Conservation (phyloP, 805 yeast species). For the Peterozyma xylosa region DNA sequence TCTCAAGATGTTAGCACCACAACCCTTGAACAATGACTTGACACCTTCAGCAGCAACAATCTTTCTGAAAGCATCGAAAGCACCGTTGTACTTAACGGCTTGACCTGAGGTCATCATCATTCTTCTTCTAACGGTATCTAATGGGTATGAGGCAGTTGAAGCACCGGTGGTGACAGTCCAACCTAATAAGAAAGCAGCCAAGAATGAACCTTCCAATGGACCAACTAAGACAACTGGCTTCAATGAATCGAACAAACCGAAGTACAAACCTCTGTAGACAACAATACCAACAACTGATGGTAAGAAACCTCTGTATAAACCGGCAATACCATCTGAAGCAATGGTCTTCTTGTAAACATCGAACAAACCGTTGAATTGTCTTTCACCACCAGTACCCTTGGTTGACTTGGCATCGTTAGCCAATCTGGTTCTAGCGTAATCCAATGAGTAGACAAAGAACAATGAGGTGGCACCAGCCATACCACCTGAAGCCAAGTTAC, state of each 20-base stretch:
- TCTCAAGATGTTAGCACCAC: slow-evolving; percentile 99
- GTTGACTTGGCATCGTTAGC: slow-evolving; percentile 96
- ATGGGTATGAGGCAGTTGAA: slow-evolving; percentile 97
- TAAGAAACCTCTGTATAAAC: slow-evolving; percentile 98
- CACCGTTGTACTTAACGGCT: slow-evolving; percentile 94
- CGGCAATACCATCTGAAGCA: slow-evolving; percentile 94
- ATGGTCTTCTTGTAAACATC: slow-evolving; percentile 96
- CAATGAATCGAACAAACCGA: slow-evolving; percentile 94
- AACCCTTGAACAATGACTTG: slow-evolving; percentile 92
- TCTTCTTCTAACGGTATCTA: slow-evolving; percentile 99
- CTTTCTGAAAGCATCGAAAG: slow-evolving; percentile 85
- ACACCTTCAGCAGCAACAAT: slow-evolving; percentile 96
- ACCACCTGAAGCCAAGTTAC: slow-evolving; percentile 99
- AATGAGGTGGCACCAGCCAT: slow-evolving; percentile 95
- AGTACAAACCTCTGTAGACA: slow-evolving; percentile 99
- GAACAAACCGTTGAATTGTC: slow-evolving; percentile 95
- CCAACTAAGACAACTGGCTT: slow-evolving; percentile 94
- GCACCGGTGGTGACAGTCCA: slow-evolving; percentile 99
- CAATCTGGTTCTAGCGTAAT: slow-evolving; percentile 97
- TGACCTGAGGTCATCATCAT: slow-evolving; percentile 99
- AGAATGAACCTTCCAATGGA: slow-evolving; percentile 88
- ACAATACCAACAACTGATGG: slow-evolving; percentile 96
- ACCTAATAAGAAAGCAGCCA: slow-evolving; percentile 93
- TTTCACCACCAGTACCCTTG: slow-evolving; percentile 69
- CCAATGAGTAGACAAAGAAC: slow-evolving; percentile 91